phyloP scores from a whole-genome alignment of 1,284 basidiomycete genomes.

The Schizophyllum amplum region DNA sequence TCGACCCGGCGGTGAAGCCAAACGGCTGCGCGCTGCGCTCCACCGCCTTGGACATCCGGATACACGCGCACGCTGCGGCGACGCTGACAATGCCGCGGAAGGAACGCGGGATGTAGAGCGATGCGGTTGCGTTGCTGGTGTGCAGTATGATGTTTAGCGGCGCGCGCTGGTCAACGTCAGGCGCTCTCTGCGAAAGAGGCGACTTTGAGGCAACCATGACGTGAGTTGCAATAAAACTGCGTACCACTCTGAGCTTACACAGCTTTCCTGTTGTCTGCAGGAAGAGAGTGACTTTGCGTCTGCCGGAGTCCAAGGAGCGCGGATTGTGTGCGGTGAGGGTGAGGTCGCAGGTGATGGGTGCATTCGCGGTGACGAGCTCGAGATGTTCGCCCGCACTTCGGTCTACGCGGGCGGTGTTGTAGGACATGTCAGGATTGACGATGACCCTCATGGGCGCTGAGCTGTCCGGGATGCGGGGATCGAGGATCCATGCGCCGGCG shows the following conservation, averaged over 20 bases:
- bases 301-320: neutral
- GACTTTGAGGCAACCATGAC: neutral
- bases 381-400: neutral
- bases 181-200: neutral
- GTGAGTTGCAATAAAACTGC: neutral
- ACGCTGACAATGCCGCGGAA: slow-evolving; percentile 27
- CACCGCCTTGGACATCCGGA: slow-evolving; percentile 21
- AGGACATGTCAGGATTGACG: neutral
- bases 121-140: slow-evolving; percentile 21
- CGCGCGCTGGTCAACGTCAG: slow-evolving; percentile 8
- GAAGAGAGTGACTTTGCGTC: neutral
- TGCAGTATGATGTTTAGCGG: slow-evolving; percentile 17
- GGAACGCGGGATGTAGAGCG: slow-evolving; percentile 26
- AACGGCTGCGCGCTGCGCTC: slow-evolving; percentile 19
- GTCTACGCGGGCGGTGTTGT: neutral
- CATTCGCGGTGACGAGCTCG: neutral
- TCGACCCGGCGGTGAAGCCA: slow-evolving; percentile 20
- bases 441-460: neutral
- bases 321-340: neutral
- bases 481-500: neutral
- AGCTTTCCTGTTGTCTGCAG: neutral
- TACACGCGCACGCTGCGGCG: slow-evolving; percentile 18
- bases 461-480: neutral
- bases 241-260: neutral
- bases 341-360: neutral